Base-by-base conservation (phyloP, 805 yeast species). In the Metschnikowia cubensis region DNA sequence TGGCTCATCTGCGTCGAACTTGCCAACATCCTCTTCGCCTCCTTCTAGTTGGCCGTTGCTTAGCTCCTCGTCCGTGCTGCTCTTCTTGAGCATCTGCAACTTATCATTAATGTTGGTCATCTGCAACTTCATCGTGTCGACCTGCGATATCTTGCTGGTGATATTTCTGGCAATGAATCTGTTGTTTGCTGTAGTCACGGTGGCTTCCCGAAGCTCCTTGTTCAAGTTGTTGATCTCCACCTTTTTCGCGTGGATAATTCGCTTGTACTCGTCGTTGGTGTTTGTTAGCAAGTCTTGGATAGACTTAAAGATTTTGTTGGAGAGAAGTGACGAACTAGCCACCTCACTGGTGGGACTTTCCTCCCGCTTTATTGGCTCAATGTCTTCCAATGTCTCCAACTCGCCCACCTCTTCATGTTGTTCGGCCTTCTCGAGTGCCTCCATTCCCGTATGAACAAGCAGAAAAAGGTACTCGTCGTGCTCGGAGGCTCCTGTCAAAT, bases 1-100 rank as follows among this genome's bases (percentile, higher is more conserved):
- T n/a, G 97, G 96, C 61, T 88, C 92, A 67, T 91, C 97, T 0
- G 96, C 92, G 66, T 87, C 92, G 59, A 82, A 85, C 77, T 75
- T 72, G 18, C 69, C 68, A 51, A 84, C 84, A 55, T 87, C 91
- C 45, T 81, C 85, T 11, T 70, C 68, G 21, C 85, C 81, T 0
- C 88, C 87, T 35, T 81, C 80, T 54, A 80, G 80, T 15, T 87
- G 59, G 14, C 48, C 56, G 20, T 42, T 36, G 29, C 41, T 44
- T 17, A 44, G 34, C 4, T 49, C 57, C 4, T 51, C 60, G 21
- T 57, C 60, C 14, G 80, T 50, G 6, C 57, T 35, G 35, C 45
- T 38, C 43, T 59, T 59, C 45, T 62, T 60, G 21, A 63, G 56
- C 49, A 60, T 43, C 45, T 68, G 64, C 43, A 71, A 54, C 50